Base-by-base conservation (phyloP, 768 basidiomycete genomes). In the Mycena amicta region DNA sequence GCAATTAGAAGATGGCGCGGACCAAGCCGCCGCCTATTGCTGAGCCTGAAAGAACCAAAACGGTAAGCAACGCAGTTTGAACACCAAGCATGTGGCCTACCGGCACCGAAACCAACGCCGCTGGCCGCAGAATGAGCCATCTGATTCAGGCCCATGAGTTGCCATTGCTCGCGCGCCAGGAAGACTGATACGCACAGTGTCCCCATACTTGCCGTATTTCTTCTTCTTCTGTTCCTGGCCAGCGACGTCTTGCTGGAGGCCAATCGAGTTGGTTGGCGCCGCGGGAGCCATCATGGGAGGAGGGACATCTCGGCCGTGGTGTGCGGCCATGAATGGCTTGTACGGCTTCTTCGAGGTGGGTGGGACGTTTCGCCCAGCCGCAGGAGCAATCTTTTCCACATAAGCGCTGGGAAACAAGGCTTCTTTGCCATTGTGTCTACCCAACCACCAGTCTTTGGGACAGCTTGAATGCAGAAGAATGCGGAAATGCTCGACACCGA, bases 101-200 rank as follows among this genome's bases (percentile, higher is more conserved):
- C 88, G 57, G 87, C 88, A 65, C 90, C 90, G 62, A 90, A 90
- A 0, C 90, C 90, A 55, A 85, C 83, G 68, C 90, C 90, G 27
- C 89, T 88, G 18, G 77, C 85, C 15, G 84, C 85, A 28, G 83
- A 81, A 56, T 84, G 74, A 1, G 83, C 85, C 78, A 86, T 74
- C 84, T 80, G 57, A 18, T n/a, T 27, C 29, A 23, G 22, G 20
- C 15, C n/a, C 39, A 16, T 45, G 37, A 29, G 20, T 27, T 22
- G 39, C 29, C 33, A 51, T 28, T 41, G 15, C 53, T 40, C 27
- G 4, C 52, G 16, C 15, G 30, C n/a, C 57, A 46, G n/a, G 33
- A n/a, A 28, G 55, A 31, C 27, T 43, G 2, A 23, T 22, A 70
- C 74, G 52, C 54, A 89, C 85, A 59, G 84, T 89, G 65, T 81